Conservation (phyloP, 208 protist genomes). For the Wallacemonas sp. region DNA sequence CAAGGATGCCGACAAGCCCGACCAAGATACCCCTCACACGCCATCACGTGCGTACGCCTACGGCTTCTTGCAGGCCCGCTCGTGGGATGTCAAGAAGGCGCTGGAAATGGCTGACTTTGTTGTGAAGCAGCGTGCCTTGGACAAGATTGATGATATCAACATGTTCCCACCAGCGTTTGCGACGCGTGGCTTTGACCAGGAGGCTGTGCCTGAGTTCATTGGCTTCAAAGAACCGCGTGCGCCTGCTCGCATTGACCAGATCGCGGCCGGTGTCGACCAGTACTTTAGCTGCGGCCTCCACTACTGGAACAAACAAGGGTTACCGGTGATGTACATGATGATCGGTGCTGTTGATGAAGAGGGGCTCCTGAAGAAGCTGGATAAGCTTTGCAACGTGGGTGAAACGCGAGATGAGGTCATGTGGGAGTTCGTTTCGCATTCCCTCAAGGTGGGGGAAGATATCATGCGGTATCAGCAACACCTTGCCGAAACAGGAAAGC, state of each 20-base stretch:
- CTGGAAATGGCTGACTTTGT: slow-evolving; percentile 50
- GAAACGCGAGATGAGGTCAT: slow-evolving; percentile 29
- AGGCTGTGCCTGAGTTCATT: slow-evolving; percentile 18
- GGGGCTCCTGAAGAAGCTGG: slow-evolving; percentile 28
- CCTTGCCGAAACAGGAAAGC: slow-evolving; percentile 15
- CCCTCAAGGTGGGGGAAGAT: slow-evolving; percentile 14
- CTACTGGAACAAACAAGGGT: slow-evolving; percentile 39
- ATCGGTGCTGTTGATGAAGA: slow-evolving; percentile 29
- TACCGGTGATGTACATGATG: slow-evolving; percentile 43
- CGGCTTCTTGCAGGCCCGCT: slow-evolving; percentile 47
- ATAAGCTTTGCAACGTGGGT: slow-evolving; percentile 34
- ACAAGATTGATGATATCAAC: slow-evolving; percentile 30
- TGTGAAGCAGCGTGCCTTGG: slow-evolving; percentile 30
- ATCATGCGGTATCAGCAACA: slow-evolving; percentile 25
- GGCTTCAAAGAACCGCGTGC: slow-evolving; percentile 12
- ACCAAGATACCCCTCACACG: slow-evolving; percentile 41
- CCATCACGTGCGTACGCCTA: slow-evolving; percentile 48
- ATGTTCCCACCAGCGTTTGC: slow-evolving; percentile 47
- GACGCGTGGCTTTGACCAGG: slow-evolving; percentile 59
- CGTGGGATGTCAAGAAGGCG: slow-evolving; percentile 65
- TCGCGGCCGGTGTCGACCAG: slow-evolving; percentile 30
- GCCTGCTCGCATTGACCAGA: slow-evolving; percentile 28
- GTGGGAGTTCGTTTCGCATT: slow-evolving; percentile 30
- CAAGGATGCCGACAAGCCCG: slow-evolving; percentile 17
- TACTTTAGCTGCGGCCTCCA: slow-evolving; percentile 28